Evolutionary conservation across 164 flowering plant species (phyloP).

Genomic region (Piper betle): DNA sequence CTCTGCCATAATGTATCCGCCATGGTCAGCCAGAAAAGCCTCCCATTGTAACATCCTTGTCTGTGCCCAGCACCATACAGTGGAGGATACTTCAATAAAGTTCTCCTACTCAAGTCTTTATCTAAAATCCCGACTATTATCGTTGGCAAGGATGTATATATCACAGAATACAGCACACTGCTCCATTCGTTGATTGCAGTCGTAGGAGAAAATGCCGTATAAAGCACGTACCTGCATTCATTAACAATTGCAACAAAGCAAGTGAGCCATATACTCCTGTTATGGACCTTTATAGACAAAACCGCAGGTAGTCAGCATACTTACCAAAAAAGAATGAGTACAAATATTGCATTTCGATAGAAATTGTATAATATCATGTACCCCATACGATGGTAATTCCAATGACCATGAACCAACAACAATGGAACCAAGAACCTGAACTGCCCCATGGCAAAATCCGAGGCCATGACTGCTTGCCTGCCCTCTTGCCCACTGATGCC

Average conservation of each 20-base stretch:
- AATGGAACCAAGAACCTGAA: conserved; percentile 43
- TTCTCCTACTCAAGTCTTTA: conserved; percentile 71
- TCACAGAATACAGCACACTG: conserved; percentile 71
- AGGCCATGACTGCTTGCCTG: conserved; percentile 47
- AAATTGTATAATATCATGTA: conserved; percentile 38
- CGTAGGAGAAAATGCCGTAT: conserved; percentile 55
- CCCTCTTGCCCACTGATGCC: conserved; percentile 39
- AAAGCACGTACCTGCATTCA: conserved; percentile 75
- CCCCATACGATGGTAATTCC: conserved; percentile 48
- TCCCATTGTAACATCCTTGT: conserved; percentile 53
- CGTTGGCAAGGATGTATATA: conserved; percentile 80
- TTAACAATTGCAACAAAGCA: background rate
- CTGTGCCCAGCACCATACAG: conserved; percentile 88
- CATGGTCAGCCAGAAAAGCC: conserved; percentile 74
- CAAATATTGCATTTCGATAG: conserved; percentile 25
- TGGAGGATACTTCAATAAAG: conserved; percentile 59
- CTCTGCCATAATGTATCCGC: conserved; percentile 96
- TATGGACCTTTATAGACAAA: background rate
- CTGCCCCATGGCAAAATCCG: conserved; percentile 51
- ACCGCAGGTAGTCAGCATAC: conserved; percentile 9
- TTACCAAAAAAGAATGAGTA: conserved; percentile 34
- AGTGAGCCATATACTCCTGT: background rate
- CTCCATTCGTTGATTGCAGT: conserved; percentile 95
- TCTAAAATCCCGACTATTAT: conserved; percentile 77
- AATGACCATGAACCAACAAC: conserved; percentile 47